Conservation (phyloP, 1,284 basidiomycete species). For the Apiotrichum laibachii region DNA sequence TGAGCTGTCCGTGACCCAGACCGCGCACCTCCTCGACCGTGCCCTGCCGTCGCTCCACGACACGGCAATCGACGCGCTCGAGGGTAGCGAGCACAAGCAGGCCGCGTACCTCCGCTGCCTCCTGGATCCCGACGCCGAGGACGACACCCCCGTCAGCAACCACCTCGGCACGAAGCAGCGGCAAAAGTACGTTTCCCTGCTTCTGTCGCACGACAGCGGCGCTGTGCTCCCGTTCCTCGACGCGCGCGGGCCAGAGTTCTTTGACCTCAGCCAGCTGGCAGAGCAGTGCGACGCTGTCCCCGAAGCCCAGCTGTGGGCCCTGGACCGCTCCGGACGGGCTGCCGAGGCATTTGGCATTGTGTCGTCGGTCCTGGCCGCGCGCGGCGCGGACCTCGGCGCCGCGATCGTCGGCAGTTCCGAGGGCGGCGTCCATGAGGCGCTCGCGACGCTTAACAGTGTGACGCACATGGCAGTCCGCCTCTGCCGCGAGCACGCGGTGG, state of each 20-base stretch:
- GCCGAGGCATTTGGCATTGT: constrained; percentile 66
- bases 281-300: constrained; percentile 67
- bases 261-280: constrained; percentile 63
- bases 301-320: constrained; percentile 79
- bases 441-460: constrained; percentile 39
- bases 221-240: constrained; percentile 67
- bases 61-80: constrained; percentile 39
- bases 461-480: constrained; percentile 59
- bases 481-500: constrained; percentile 65
- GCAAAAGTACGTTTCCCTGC: constrained; percentile 65
- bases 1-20: constrained; percentile 61
- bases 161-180: constrained; percentile 58
- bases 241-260: constrained; percentile 57
- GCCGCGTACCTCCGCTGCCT: constrained; percentile 77
- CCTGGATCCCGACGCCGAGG: constrained; percentile 60
- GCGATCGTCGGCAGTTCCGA: constrained; percentile 48
- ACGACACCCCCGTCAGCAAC: constrained; percentile 32
- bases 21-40: constrained; percentile 71
- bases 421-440: constrained; percentile 48
- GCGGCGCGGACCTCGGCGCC: constrained; percentile 59
- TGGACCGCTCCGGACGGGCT: constrained; percentile 65
- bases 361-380: constrained; percentile 60
- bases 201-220: constrained; percentile 67
- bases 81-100: constrained; percentile 57
- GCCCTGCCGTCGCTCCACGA: constrained; percentile 65